These are phyloP conservation scores for Aspergillus pseudoterreus DNA, from an alignment of 2,329 filamentous ascomycete species.

Conservation along the genomic window DNA sequence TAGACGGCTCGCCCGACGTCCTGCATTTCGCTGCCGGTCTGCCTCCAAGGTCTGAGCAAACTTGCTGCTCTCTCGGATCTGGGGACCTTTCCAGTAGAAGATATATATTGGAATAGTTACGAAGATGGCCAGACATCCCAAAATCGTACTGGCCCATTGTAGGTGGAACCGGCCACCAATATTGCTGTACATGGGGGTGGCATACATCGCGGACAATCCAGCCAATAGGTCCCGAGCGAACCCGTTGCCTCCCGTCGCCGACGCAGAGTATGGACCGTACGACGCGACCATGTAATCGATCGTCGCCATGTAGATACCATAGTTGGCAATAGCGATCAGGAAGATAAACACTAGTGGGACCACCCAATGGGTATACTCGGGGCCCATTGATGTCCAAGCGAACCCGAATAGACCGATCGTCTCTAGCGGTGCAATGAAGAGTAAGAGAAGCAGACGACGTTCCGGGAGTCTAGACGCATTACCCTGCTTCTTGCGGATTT, in stretches of 20 bases:
- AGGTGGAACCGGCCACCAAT: conserved; percentile 44
- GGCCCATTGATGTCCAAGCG: conserved; percentile 64
- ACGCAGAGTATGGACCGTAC: conserved; percentile 69
- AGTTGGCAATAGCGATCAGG: conserved; percentile 70
- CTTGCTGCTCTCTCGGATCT: conserved; percentile 48
- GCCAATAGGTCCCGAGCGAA: conserved; percentile 71
- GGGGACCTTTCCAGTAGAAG: conserved; percentile 55
- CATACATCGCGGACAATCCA: conserved; percentile 66
- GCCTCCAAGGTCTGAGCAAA: conserved; percentile 47
- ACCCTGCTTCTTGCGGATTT: conserved; percentile 37
- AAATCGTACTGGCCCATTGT: conserved; percentile 52
- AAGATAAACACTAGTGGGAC: conserved; percentile 62
- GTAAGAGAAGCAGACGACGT: conserved; percentile 61
- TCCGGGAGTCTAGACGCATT: conserved; percentile 57
- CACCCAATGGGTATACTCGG: conserved; percentile 64
- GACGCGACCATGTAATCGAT: conserved; percentile 76
- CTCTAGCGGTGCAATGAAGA: conserved; percentile 59
- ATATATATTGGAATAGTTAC: conserved; percentile 53
- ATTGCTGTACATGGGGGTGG: conserved; percentile 60
- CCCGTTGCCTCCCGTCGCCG: conserved; percentile 72
- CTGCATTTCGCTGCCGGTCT: conserved; percentile 17
- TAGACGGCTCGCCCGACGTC: conserved; percentile 16
- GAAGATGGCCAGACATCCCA: conserved; percentile 49
- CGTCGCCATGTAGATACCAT: conserved; percentile 70
- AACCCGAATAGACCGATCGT: conserved; percentile 68